phyloP scores from a whole-genome alignment of 306 rosid genomes.

The Rubus idaeus region DNA sequence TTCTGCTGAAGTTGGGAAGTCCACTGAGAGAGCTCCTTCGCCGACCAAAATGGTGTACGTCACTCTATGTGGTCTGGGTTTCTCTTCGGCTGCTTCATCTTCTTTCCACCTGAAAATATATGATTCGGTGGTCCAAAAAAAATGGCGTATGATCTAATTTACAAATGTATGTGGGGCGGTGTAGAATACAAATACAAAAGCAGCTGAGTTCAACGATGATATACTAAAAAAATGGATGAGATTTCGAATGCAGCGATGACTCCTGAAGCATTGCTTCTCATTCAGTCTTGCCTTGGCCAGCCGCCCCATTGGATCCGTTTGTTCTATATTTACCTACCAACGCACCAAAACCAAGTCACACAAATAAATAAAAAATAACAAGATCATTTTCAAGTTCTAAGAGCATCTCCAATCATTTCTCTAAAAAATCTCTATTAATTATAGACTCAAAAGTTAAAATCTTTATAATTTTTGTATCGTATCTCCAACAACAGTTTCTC shows the following conservation, averaged over 20 bases:
- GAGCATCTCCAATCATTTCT: too few species aligned
- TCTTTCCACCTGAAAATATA: not conserved
- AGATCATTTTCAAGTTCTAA: not conserved
- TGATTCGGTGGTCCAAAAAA: not conserved
- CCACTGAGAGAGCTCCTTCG: not conserved
- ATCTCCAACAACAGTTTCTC: too few species aligned
- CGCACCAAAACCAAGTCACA: not conserved
- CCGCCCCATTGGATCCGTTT: not conserved
- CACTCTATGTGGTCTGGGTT: not conserved
- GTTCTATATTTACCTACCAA: not conserved
- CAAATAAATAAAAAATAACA: not conserved
- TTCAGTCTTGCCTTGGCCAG: not conserved
- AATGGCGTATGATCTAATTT: not conserved
- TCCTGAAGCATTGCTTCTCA: not conserved
- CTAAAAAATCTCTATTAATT: too few species aligned
- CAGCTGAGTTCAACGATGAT: not conserved
- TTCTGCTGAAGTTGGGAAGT: not conserved
- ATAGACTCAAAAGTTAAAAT: too few species aligned
- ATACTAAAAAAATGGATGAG: not conserved
- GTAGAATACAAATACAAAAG: not conserved
- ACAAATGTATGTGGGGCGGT: not conserved
- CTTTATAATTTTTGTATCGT: too few species aligned
- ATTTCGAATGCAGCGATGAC: not conserved
- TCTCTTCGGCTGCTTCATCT: not conserved
- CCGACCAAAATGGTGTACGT: not conserved